Evolutionary conservation across 306 rosid species (phyloP).

Genomic region (Elaeagnus macrophylla): DNA sequence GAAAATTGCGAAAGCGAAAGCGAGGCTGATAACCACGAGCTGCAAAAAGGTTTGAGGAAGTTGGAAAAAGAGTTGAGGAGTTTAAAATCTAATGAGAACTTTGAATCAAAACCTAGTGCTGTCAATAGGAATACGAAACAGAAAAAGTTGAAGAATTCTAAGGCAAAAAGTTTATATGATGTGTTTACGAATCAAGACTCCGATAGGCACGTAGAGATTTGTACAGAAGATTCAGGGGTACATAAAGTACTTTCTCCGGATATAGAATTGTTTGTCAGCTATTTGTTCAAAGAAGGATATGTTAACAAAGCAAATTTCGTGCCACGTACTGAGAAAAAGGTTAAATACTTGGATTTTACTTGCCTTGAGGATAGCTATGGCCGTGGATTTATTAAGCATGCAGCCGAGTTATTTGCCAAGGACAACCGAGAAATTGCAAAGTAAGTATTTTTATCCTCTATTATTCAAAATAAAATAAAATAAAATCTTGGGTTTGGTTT

Average conservation of each 20-base stretch:
- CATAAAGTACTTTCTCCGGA: conserved; percentile 45
- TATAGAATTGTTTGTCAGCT: conserved; percentile 38
- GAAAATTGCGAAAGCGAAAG: conserved; percentile 7
- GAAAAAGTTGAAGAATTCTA: conserved; percentile 5
- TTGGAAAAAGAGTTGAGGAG: conserved; percentile 25
- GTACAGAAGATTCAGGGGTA: conserved; percentile 17
- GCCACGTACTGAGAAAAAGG: background rate
- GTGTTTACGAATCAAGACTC: conserved; percentile 21
- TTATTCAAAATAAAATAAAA: too few relatives aligned
- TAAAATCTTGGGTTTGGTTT: background rate
- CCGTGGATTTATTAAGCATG: conserved; percentile 34
- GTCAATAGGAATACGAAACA: conserved; percentile 3
- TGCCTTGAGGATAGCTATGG: conserved; percentile 39
- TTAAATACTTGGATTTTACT: conserved; percentile 29
- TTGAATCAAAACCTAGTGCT: conserved; percentile 6
- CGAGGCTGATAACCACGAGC: conserved; percentile 8
- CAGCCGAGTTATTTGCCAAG: conserved; percentile 33
- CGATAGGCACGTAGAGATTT: background rate
- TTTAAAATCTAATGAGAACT: conserved; percentile 3
- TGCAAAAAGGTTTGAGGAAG: conserved; percentile 25
- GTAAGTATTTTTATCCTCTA: conserved; percentile 32
- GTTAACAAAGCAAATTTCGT: conserved; percentile 49
- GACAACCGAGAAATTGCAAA: conserved; percentile 63
- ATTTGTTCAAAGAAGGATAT: conserved; percentile 48
- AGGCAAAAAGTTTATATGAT: conserved; percentile 19